These are phyloP conservation scores for Apiotrichum siamense DNA, from an alignment of 1,284 basidiomycete species.

Conservation along the genomic window DNA sequence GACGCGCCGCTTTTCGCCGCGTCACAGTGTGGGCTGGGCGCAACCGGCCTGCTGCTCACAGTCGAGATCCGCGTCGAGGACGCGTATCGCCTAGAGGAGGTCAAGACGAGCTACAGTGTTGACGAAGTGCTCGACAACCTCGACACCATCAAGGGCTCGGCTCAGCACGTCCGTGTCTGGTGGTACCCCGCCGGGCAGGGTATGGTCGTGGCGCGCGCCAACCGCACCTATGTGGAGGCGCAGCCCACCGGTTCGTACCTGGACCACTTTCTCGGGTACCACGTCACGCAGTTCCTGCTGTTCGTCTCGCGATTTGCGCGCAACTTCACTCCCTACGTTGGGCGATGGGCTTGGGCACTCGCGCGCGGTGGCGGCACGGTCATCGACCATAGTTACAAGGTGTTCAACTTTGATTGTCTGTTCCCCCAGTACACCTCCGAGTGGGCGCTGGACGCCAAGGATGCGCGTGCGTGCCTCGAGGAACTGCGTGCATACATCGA, in stretches of 20 bases:
- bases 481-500: conserved; percentile 72
- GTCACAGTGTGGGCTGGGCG: conserved; percentile 88
- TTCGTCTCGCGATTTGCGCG: conserved; percentile 53
- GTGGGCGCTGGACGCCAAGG: conserved; percentile 64
- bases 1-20: conserved; percentile 77
- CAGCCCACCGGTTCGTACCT: conserved; percentile 48
- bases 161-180: conserved; percentile 87
- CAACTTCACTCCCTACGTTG: conserved; percentile 41
- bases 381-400: conserved; percentile 66
- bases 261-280: conserved; percentile 69
- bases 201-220: conserved; percentile 66
- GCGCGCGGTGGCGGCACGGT: conserved; percentile 33
- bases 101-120: conserved; percentile 64
- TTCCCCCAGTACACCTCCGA: conserved; percentile 85
- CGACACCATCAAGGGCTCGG: conserved; percentile 55
- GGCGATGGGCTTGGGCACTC: conserved; percentile 45
- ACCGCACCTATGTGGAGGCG: conserved; percentile 64
- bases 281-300: conserved; percentile 71
- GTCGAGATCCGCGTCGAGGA: conserved; percentile 74
- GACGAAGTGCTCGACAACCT: conserved; percentile 50
- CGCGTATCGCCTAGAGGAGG: conserved; percentile 76
- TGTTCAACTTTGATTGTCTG: conserved; percentile 74
- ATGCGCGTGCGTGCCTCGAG: conserved; percentile 59
- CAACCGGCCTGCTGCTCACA: conserved; percentile 79
- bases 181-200: conserved; percentile 82